These are phyloP conservation scores for Rhodosporidiobolus sp. DNA, from an alignment of 768 basidiomycete genomes.

Conservation along the genomic window DNA sequence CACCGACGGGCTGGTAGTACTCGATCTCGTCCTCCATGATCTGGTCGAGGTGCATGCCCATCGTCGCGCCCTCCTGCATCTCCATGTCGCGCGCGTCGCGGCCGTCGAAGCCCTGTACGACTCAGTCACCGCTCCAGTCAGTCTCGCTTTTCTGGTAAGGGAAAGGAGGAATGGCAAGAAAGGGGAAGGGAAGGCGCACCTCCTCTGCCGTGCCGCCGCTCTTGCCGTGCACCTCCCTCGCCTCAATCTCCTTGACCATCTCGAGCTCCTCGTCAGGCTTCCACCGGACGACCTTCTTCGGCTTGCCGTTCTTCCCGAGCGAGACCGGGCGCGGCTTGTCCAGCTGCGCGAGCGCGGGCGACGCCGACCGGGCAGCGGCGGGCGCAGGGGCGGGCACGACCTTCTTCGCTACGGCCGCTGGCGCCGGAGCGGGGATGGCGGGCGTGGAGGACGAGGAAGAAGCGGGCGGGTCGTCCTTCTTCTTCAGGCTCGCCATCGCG, in stretches of 20 bases:
- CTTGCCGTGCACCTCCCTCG: neutral
- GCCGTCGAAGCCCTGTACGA: neutral
- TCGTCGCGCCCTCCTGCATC: constrained; percentile 26
- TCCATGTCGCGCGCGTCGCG: constrained; percentile 25
- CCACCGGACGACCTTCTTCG: constrained; percentile 21
- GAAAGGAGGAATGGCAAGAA: neutral
- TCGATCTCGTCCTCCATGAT: constrained; percentile 30
- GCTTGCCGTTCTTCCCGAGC: neutral
- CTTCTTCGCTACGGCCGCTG: neutral
- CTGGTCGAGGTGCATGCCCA: constrained; percentile 26
- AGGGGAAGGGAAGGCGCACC: neutral
- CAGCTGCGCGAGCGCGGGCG: neutral
- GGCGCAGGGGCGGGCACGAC: neutral
- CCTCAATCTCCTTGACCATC: constrained; percentile 9
- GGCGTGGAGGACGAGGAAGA: neutral
- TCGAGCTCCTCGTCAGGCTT: constrained; percentile 16
- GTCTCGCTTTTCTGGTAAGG: neutral
- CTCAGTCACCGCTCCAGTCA: neutral
- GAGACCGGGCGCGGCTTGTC: neutral
- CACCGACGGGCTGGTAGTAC: constrained; percentile 30
- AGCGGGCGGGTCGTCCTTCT: neutral
- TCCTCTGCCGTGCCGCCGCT: neutral
- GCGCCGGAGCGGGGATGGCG: neutral
- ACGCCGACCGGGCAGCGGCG: neutral
- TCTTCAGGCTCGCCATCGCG: neutral